Percentiles rank a stretch among this genome's conserved stretches.
Conservation (phyloP, 306 rosid species). For the Echinosophora koreensis region DNA sequence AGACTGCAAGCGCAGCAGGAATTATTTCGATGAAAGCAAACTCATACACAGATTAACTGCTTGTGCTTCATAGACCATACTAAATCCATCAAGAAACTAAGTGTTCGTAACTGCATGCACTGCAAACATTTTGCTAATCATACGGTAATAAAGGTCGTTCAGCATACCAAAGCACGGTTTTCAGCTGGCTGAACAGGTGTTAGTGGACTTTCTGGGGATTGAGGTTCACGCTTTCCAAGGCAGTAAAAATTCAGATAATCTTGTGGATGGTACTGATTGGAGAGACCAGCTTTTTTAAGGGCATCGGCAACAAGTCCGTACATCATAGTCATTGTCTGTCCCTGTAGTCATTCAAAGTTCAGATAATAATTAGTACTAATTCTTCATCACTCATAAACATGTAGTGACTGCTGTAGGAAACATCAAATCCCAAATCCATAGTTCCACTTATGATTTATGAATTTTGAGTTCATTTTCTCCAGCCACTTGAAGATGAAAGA, state of each 20-base stretch:
- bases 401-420: neutral
- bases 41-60: too few relatives aligned
- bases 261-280: constrained; percentile 59
- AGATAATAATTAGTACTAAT: neutral
- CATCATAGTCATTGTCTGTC: constrained; percentile 86
- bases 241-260: constrained; percentile 79
- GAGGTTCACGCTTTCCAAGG: constrained; percentile 69
- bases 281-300: constrained; percentile 62
- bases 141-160: neutral
- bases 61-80: too few relatives aligned
- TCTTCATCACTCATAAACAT: neutral
- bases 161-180: constrained; percentile 61
- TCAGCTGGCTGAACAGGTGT: constrained; percentile 44
- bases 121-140: constrained; percentile 3
- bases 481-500: too few relatives aligned
- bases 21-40: too few relatives aligned
- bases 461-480: constrained; percentile 3
- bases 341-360: constrained; percentile 53
- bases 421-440: neutral
- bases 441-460: neutral
- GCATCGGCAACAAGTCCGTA: constrained; percentile 63
- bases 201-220: constrained; percentile 15
- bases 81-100: too few relatives aligned
- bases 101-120: neutral
- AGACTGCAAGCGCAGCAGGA: too few relatives aligned